Percentiles rank a stretch among this genome's conserved stretches.
These are phyloP conservation scores for Setaria viridis DNA, from an alignment of 202 grass and related monocot species.

Conservation along the genomic window DNA sequence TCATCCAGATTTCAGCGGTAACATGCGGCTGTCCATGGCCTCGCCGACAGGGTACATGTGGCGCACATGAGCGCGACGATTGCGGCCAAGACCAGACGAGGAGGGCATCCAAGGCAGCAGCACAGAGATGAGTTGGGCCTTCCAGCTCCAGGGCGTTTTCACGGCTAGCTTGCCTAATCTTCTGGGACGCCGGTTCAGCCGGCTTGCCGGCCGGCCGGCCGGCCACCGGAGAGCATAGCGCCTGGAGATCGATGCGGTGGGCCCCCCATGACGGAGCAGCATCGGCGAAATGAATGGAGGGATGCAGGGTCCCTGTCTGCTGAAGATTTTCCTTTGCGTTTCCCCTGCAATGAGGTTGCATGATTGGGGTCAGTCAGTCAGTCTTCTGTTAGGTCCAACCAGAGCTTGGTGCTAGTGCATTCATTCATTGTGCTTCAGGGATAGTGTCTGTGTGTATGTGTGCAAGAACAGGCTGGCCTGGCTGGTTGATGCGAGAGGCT, in stretches of 20 bases:
- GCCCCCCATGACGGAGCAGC: conserved; percentile 28
- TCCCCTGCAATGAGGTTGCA: conserved; percentile 28
- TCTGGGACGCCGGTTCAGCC: neutral
- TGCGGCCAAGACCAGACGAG: conserved; percentile 19
- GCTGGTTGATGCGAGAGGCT: conserved; percentile 34
- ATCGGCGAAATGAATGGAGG: neutral
- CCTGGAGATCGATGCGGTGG: conserved; percentile 28
- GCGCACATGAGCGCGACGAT: conserved; percentile 58
- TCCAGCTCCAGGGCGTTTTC: neutral
- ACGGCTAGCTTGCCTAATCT: neutral
- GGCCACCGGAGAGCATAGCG: conserved; percentile 38
- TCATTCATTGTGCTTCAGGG: conserved; percentile 33
- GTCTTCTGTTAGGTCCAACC: conserved; percentile 52
- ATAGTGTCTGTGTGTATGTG: neutral
- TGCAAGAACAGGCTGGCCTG: conserved; percentile 47
- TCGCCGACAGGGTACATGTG: conserved; percentile 66
- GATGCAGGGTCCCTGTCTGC: conserved; percentile 51
- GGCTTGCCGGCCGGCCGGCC: neutral
- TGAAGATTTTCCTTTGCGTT: conserved; percentile 19
- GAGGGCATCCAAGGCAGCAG: conserved; percentile 38
- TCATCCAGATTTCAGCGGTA: conserved; percentile 26
- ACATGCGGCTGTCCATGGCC: conserved; percentile 40
- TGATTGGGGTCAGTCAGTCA: conserved; percentile 27
- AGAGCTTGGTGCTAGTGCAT: conserved; percentile 28
- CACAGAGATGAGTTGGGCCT: neutral